A percentile compares a stretch with the other conserved stretches of the same genome.
phyloP scores from a whole-genome alignment of 805 yeast species.

The Kluyveromyces wickerhamii region DNA sequence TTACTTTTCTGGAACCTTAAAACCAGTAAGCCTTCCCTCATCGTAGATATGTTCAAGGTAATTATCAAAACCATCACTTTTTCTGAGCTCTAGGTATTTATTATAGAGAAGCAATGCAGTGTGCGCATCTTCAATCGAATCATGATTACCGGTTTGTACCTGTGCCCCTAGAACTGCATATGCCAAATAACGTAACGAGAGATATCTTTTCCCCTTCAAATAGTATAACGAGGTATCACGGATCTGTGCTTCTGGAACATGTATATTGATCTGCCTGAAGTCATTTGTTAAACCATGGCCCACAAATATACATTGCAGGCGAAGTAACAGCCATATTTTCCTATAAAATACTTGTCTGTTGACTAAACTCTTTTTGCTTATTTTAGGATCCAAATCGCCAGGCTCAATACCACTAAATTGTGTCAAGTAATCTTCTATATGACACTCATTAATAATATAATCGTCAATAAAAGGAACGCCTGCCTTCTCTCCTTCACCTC shows the following conservation, averaged over 20 bases:
- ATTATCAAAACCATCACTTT: conserved; percentile 50
- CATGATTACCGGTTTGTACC: conserved; percentile 92
- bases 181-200: conserved; percentile 80
- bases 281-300: conserved; percentile 93
- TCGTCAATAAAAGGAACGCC: conserved; percentile 89
- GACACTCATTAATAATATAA: conserved; percentile 66
- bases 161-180: conserved; percentile 64
- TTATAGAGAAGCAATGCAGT: conserved; percentile 76
- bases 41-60: conserved; percentile 59
- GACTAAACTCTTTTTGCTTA: conserved; percentile 63
- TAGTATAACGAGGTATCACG: conserved; percentile 83
- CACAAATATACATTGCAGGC: conserved; percentile 83
- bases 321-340: conserved; percentile 81
- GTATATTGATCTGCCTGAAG: conserved; percentile 85
- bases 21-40: conserved; percentile 44
- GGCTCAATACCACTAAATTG: conserved; percentile 89
- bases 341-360: conserved; percentile 78
- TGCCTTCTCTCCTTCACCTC: conserved; percentile 59
- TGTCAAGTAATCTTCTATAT: conserved; percentile 79
- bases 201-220: conserved; percentile 65
- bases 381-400: conserved; percentile 73
- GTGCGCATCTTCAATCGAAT: conserved; percentile 91
- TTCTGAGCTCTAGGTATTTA: conserved; percentile 56
- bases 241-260: conserved; percentile 78
- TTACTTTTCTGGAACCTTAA: conserved; percentile 25